Percentiles rank a stretch among this genome's conserved stretches.
Conservation (phyloP, 495 filamentous ascomycete species). For the Penicillium argentinense region DNA sequence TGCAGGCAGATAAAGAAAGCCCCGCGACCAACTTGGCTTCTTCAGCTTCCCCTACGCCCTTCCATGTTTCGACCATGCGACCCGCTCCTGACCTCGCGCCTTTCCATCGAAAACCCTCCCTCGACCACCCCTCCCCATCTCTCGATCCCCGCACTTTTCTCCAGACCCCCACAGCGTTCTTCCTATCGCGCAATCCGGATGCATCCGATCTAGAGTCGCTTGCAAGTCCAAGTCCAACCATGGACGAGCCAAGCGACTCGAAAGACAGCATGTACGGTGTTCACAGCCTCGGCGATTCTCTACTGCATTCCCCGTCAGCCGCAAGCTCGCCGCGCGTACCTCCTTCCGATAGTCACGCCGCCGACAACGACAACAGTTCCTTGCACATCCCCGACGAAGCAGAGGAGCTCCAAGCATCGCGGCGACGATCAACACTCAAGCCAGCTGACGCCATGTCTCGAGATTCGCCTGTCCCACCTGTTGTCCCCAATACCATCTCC, state of each 20-base stretch:
- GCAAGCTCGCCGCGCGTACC: slow-evolving; percentile 8
- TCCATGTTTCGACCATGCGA: slow-evolving; percentile 37
- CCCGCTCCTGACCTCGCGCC: slow-evolving; percentile 34
- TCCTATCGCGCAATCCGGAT: slow-evolving; percentile 38
- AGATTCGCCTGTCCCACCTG: slow-evolving; percentile 23
- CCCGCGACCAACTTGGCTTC: neutral
- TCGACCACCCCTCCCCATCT: slow-evolving; percentile 34
- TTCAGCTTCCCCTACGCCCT: slow-evolving; percentile 1
- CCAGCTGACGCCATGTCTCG: slow-evolving; percentile 21
- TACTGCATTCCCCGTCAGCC: slow-evolving; percentile 28
- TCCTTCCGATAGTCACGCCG: neutral
- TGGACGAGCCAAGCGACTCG: slow-evolving; percentile 18
- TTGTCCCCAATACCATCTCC: slow-evolving; percentile 28
- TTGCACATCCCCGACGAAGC: slow-evolving; percentile 29
- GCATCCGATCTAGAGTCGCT: slow-evolving; percentile 27
- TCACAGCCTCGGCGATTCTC: slow-evolving; percentile 60
- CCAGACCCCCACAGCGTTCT: slow-evolving; percentile 51
- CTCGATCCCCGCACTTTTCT: slow-evolving; percentile 38
- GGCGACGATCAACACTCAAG: slow-evolving; percentile 39
- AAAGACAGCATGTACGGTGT: slow-evolving; percentile 60
- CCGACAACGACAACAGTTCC: slow-evolving; percentile 11
- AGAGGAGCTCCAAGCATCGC: slow-evolving; percentile 23
- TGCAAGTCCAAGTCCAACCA: slow-evolving; percentile 23
- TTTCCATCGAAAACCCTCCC: slow-evolving; percentile 36
- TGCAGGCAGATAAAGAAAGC: neutral